phyloP scores from a whole-genome alignment of 306 rosid species.

The Comarum palustre region DNA sequence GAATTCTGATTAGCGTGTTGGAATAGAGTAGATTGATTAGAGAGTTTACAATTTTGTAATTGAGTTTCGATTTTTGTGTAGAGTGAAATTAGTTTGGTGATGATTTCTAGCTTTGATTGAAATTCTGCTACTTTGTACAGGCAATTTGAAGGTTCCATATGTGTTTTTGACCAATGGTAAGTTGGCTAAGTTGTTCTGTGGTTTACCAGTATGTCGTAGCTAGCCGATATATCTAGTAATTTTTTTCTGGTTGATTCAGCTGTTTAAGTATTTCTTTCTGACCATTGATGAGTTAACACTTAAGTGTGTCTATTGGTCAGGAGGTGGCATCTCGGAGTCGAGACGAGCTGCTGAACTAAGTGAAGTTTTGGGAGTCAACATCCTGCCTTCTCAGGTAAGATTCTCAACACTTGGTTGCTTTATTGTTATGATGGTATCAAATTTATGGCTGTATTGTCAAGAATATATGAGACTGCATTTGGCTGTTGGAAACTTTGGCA shows the following conservation, averaged over 20 bases:
- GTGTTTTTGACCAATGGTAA: constrained; percentile 39
- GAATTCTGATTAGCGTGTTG: not conserved
- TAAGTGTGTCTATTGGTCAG: not conserved
- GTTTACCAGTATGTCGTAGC: not conserved
- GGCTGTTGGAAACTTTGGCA: constrained; percentile 28
- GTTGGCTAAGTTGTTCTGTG: not conserved
- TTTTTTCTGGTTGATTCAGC: not conserved
- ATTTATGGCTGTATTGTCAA: not conserved
- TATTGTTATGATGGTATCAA: not conserved
- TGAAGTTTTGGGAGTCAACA: constrained; percentile 30
- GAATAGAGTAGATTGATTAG: not conserved
- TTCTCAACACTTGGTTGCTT: not conserved
- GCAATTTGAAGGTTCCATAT: constrained; percentile 30
- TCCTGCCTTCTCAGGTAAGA: constrained; percentile 35
- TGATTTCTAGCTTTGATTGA: not conserved
- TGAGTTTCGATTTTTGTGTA: not conserved
- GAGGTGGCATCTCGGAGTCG: constrained; percentile 38
- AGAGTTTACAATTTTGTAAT: not conserved
- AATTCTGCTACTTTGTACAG: constrained; percentile 17
- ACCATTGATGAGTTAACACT: not conserved
- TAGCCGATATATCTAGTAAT: not conserved
- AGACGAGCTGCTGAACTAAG: constrained; percentile 31
- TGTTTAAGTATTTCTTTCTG: not conserved
- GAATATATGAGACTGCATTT: not conserved
- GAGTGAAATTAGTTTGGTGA: not conserved